Percentiles rank a stretch among this genome's conserved stretches.
These are phyloP conservation scores for Mucor circinelloides DNA, from an alignment of 371 early-diverging fungal genomes.

Conservation along the genomic window DNA sequence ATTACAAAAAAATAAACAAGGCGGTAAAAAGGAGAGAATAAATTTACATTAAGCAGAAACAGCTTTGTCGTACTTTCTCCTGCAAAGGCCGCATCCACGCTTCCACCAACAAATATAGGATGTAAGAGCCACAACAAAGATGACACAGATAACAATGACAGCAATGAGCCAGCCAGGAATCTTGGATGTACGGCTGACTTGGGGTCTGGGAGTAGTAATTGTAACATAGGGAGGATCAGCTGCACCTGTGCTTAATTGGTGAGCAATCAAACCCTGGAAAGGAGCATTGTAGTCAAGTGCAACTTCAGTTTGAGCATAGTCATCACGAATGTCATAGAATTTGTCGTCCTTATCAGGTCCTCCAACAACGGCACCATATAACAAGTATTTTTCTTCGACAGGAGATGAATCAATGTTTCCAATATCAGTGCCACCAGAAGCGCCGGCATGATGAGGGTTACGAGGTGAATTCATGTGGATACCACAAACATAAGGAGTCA, in stretches of 20 bases:
- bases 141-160: slow-evolving; percentile 46
- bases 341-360: slow-evolving; percentile 61
- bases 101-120: slow-evolving; percentile 25
- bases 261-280: slow-evolving; percentile 61
- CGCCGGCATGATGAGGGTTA: slow-evolving; percentile 69
- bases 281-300: slow-evolving; percentile 72
- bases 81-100: slow-evolving; percentile 18
- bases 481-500: slow-evolving; percentile 65
- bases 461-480: slow-evolving; percentile 62
- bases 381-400: slow-evolving; percentile 34
- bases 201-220: slow-evolving; percentile 43
- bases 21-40: neutral
- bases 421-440: slow-evolving; percentile 57
- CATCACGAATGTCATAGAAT: slow-evolving; percentile 53
- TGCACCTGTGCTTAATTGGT: slow-evolving; percentile 51
- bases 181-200: slow-evolving; percentile 7
- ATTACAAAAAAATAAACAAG: neutral
- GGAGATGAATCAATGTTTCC: slow-evolving; percentile 46
- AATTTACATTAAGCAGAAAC: slow-evolving; percentile 4
- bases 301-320: slow-evolving; percentile 57
- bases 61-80: slow-evolving; percentile 3
- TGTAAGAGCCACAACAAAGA: slow-evolving; percentile 19
- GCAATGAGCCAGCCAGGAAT: slow-evolving; percentile 50
- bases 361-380: slow-evolving; percentile 67
- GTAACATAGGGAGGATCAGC: slow-evolving; percentile 58